These are phyloP conservation scores for Corymbia calophylla DNA, from an alignment of 441 rosid species.

Conservation along the genomic window DNA sequence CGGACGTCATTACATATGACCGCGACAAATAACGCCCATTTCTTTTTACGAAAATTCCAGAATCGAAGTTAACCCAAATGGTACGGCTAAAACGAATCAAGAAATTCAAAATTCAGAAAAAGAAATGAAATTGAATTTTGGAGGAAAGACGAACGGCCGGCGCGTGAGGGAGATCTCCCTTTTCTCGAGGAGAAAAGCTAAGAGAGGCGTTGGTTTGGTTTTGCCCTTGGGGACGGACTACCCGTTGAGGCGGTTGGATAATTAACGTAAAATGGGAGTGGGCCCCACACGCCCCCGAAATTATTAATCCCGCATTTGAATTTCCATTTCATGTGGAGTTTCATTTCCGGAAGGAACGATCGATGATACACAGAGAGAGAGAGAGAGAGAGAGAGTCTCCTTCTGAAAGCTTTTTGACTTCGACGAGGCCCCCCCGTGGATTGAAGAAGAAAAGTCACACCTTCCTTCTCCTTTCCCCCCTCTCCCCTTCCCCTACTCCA, in stretches of 20 bases:
- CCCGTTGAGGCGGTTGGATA: conserved; percentile 18
- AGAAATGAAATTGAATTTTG: not conserved
- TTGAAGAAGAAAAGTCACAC: conserved; percentile 56
- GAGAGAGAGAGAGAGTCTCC: not conserved
- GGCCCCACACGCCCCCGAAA: not conserved
- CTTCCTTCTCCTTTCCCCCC: conserved; percentile 64
- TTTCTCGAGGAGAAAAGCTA: no score
- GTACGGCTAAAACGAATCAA: not conserved
- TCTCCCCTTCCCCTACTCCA: not conserved
- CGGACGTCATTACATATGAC: accelerated
- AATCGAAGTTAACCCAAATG: not conserved
- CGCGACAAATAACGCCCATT: accelerated
- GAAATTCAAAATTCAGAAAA: no score
- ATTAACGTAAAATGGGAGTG: not conserved
- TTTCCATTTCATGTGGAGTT: conserved; percentile 9
- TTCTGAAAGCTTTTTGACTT: conserved; percentile 52
- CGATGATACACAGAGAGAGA: not conserved
- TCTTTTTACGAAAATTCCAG: accelerated
- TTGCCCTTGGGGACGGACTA: conserved; percentile 21
- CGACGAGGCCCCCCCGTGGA: conserved; percentile 31
- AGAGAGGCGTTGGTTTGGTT: not conserved
- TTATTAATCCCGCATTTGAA: conserved; percentile 12
- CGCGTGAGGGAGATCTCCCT: conserved; percentile 3
- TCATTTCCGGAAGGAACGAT: not conserved
- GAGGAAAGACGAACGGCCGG: not conserved